Evolutionary conservation across 805 yeast species (phyloP), one percentile per base, ranked within the genome.

Genomic region (Blastobotrys peoriensis): DNA sequence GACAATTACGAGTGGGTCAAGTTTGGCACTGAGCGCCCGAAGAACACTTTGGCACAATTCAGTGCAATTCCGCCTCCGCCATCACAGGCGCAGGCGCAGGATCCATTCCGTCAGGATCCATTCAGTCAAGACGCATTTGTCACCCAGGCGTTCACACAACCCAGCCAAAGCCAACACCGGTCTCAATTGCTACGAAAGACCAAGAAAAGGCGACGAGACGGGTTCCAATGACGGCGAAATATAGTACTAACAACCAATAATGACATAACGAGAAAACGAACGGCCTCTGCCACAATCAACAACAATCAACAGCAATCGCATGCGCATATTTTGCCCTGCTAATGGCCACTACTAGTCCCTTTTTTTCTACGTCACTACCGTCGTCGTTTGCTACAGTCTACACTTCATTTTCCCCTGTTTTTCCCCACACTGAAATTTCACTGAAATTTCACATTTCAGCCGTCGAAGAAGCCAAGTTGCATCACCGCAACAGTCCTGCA

Each of bases 131-230:
- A 25, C 30, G 30, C 8, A 8, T 25, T 25, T 25, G n/a, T n/a
- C n/a, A 25, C 10, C 13, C 30, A 25, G 30, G 30, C 30, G 30
- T 25, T 25, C 30, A n/a, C 18, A 5, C 38, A 17, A 17, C 15
- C 20, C 38, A 13, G 35, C 13, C 30, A 25, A 13, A 33, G 17
- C 13, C 36, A 13, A 33, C 30, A 8, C 30, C 8, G 30, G 30
- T 25, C 30, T 13, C 30, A 25, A 25, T 8, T 13, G 10, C 13
- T 13, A 8, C 8, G 30, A 25, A 36, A 36, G 38, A 17, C 23
- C 5, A 36, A 36, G 23, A 36, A 36, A 13, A 36, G 38, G 13
- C 9, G 38, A 19, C 17, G 38, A 36, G 38, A 36, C 22, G 38
- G 38, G 38, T 36, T 36, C 16, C 16, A 36, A 33, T 33, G n/a